Conservation (phyloP, 2,329 filamentous ascomycete genomes). For the Ophiostoma quercus region DNA sequence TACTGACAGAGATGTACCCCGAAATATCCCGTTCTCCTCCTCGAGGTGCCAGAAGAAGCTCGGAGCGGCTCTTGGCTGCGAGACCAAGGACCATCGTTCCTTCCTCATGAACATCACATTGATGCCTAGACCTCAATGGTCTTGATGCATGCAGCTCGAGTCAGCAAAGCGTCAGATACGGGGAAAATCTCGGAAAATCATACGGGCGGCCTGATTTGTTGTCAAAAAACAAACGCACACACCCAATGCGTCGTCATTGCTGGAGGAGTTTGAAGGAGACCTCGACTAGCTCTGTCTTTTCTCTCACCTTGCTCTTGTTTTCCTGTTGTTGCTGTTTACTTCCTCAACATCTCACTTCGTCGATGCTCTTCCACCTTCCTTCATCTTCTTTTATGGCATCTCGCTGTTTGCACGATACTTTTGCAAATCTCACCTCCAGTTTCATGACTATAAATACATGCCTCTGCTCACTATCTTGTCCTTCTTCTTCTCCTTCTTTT, state of each 20-base stretch:
- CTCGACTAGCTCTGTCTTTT: neutral
- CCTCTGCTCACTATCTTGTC: neutral
- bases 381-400: neutral
- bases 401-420: neutral
- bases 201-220: neutral
- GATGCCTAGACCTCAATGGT: neutral
- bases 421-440: neutral
- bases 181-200: neutral
- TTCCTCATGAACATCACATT: neutral
- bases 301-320: neutral
- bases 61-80: neutral
- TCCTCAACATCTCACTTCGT: neutral
- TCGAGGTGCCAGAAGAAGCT: neutral
- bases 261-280: neutral
- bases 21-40: neutral
- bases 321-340: neutral
- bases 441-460: neutral
- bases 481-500: neutral
- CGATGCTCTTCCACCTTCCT: neutral
- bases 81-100: neutral
- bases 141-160: neutral
- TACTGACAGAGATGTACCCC: neutral
- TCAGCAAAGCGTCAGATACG: neutral
- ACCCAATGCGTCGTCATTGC: neutral
- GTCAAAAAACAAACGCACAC: neutral